Evolutionary conservation across 2,329 filamentous ascomycete genomes (phyloP).

Genomic region (Pseudogymnoascus pannorum): DNA sequence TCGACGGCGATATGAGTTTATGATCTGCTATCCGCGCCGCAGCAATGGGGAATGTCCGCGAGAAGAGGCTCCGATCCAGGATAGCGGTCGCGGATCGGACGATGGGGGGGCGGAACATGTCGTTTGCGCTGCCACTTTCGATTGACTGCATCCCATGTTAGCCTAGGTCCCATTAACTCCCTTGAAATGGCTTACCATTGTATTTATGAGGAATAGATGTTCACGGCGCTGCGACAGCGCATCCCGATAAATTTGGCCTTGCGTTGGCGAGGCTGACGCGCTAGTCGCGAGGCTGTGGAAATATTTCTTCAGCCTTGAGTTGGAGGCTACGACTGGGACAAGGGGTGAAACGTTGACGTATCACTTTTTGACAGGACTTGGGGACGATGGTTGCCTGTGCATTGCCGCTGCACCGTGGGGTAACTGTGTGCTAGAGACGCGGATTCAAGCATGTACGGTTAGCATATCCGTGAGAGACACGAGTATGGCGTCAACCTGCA

Average conservation of each 20-base stretch:
- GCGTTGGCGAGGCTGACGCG: neutral
- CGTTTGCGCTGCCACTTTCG: slow-evolving; percentile 8
- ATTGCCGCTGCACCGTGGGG: neutral
- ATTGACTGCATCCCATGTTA: neutral
- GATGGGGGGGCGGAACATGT: slow-evolving; percentile 66
- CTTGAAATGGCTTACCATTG: neutral
- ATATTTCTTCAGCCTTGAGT: slow-evolving; percentile 5
- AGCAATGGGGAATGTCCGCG: slow-evolving; percentile 65
- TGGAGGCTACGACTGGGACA: neutral
- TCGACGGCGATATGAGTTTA: slow-evolving; percentile 65
- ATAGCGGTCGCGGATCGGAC: slow-evolving; percentile 66
- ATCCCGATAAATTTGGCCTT: slow-evolving; percentile 4
- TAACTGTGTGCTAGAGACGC: neutral
- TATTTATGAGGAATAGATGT: slow-evolving; percentile 1
- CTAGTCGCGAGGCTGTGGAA: slow-evolving; percentile 5
- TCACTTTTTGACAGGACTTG: neutral
- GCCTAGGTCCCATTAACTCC: neutral
- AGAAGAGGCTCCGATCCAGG: slow-evolving; percentile 79
- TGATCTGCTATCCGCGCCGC: slow-evolving; percentile 72
- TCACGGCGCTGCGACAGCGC: neutral
- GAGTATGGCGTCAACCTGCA: slow-evolving; percentile 2
- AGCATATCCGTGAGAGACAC: neutral
- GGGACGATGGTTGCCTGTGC: neutral
- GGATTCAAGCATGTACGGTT: slow-evolving; percentile 3
- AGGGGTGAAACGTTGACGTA: slow-evolving; percentile 8